Evolutionary conservation across 2,329 filamentous ascomycete genomes (phyloP), one percentile per base, ranked within the genome.

Genomic region (Fusarium xylarioides): DNA sequence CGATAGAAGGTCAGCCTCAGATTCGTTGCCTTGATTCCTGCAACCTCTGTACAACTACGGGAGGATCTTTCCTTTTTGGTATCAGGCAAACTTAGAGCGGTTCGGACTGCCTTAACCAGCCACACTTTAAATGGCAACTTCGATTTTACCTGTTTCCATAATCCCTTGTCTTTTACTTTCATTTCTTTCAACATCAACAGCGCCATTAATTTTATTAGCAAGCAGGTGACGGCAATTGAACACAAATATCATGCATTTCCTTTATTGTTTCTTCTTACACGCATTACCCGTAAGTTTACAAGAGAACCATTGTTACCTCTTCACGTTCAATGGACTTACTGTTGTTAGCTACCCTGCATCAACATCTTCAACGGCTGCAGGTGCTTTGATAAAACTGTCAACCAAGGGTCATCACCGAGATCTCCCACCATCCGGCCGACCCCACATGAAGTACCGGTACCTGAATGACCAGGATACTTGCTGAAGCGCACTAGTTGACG

Each of bases 401-500:
- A 60, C 62, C 58, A 60, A 38, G 55, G 61, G 56, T 46, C 26
- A 53, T 67, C 67, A 68, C 73, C 69, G 52, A 77, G 76, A 78
- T 78, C 74, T 77, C 73, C 61, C 65, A 73, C 74, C 71, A 67
- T 42, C 42, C 49, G 32, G 19, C 23, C 40, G 57, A 57, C 71
- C 56, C 75, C 76, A 68, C 74, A 77, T 47, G 50, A 68, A 66
- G 76, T 78, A 78, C 74, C 69, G 71, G 76, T 78, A 78, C 76
- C 73, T 77, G 76, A 65, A 61, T 21, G 58, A 65, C 73, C 73
- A 74, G 75, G 76, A 70, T 75, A 44, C 28, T 23, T 68, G 50
- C 70, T 75, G 74, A 77, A 77, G 74, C 69, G 76, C 76, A 71
- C 76, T 77, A 77, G 75, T 70, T 78, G 76, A 78, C 76, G 76